These are phyloP conservation scores for Salvia splendens DNA, from an alignment of 257 asterid genomes.

Conservation along the genomic window DNA sequence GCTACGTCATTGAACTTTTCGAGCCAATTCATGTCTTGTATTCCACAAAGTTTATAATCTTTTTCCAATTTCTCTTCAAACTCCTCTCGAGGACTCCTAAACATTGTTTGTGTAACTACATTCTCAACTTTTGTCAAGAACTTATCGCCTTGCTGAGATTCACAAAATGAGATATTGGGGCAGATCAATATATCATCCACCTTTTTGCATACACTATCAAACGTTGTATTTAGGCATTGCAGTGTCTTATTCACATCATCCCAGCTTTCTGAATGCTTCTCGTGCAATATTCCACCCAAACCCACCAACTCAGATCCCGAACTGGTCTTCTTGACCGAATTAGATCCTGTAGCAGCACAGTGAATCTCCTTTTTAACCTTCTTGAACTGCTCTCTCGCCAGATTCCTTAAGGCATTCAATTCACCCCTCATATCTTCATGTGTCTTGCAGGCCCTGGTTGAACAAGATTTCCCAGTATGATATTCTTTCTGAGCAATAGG, in stretches of 20 bases:
- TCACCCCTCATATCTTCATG: conserved; percentile 51
- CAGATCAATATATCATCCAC: conserved; percentile 41
- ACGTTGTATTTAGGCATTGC: conserved; percentile 45
- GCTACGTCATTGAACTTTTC: conserved; percentile 67
- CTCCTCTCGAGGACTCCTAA: conserved; percentile 48
- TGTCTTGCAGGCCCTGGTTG: conserved; percentile 34
- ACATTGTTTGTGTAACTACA: conserved; percentile 50
- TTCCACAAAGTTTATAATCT: conserved; percentile 41
- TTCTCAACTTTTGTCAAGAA: conserved; percentile 51
- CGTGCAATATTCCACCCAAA: conserved; percentile 53
- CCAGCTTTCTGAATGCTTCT: conserved; percentile 51
- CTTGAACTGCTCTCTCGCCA: conserved; percentile 50
- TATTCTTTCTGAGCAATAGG: conserved; percentile 13
- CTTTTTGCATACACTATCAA: conserved; percentile 45
- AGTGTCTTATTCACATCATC: conserved; percentile 42
- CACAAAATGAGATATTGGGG: conserved; percentile 44
- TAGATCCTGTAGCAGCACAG: conserved; percentile 39
- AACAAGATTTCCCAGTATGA: conserved; percentile 28
- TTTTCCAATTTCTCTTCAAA: conserved; percentile 50
- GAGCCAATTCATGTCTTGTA: conserved; percentile 43
- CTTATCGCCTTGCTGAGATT: conserved; percentile 48
- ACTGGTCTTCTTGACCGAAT: conserved; percentile 42
- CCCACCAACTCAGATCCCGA: conserved; percentile 66
- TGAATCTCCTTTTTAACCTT: conserved; percentile 54
- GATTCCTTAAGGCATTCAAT: conserved; percentile 41